phyloP scores from a whole-genome alignment of 192 early-diverging fungal genomes.

The Coemansia sp. region DNA sequence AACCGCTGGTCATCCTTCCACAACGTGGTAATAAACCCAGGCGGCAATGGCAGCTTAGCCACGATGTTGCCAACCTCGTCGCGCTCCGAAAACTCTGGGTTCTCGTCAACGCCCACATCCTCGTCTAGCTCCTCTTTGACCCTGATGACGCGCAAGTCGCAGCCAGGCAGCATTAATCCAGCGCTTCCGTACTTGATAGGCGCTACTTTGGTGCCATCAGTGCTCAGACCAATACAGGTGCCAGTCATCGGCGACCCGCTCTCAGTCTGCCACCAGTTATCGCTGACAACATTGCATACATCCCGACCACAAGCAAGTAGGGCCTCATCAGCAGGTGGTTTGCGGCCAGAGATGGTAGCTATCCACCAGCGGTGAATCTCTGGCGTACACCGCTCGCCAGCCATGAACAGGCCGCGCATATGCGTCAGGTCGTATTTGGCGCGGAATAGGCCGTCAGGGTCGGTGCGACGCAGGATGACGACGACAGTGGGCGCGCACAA shows the following conservation, averaged over 20 bases:
- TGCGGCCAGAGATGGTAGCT: constrained; percentile 36
- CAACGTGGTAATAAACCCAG: constrained; percentile 71
- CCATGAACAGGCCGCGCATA: constrained; percentile 69
- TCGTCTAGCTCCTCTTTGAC: constrained; percentile 56
- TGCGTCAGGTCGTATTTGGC: constrained; percentile 62
- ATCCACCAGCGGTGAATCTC: constrained; percentile 70
- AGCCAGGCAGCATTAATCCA: constrained; percentile 77
- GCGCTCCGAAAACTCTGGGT: constrained; percentile 49
- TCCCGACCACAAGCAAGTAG: constrained; percentile 28
- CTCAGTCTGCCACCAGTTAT: constrained; percentile 92
- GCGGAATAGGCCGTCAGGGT: constrained; percentile 63
- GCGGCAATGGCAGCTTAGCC: constrained; percentile 76
- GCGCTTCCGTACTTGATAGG: constrained; percentile 68
- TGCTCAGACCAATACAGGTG: constrained; percentile 60
- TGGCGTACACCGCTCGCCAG: constrained; percentile 81
- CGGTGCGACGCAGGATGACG: constrained; percentile 76
- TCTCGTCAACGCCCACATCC: constrained; percentile 31
- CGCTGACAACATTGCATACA: constrained; percentile 60
- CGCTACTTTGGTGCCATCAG: constrained; percentile 30
- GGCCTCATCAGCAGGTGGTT: constrained; percentile 4
- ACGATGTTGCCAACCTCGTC: constrained; percentile 76
- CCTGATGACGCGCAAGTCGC: constrained; percentile 63
- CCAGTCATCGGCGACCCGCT: constrained; percentile 82
- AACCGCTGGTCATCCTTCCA: constrained; percentile 80
- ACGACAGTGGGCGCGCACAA: constrained; percentile 87